A percentile compares a stretch with the other conserved stretches of the same genome.
Conservation (phyloP, 2,329 filamentous ascomycete genomes). For the Talaromyces sp. region DNA sequence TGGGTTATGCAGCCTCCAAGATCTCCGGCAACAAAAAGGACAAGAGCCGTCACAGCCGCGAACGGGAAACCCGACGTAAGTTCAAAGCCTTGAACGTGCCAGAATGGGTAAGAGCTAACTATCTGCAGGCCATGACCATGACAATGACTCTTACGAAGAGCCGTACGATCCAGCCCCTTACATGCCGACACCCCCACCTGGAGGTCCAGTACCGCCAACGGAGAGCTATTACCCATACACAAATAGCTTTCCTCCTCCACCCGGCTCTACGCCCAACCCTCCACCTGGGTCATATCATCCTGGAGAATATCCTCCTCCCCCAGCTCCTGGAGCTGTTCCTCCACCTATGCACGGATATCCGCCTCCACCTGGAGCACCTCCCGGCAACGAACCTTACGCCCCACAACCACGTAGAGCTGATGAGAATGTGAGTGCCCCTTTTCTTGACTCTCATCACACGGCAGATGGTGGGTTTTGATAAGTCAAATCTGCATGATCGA, state of each 20-base stretch:
- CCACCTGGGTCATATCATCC: constrained; percentile 23
- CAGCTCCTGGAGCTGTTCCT: constrained; percentile 39
- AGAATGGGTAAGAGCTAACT: constrained; percentile 18
- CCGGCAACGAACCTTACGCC: constrained; percentile 41
- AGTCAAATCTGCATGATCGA: constrained; percentile 16
- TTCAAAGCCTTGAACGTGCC: constrained; percentile 2
- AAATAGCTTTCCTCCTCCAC: constrained; percentile 47
- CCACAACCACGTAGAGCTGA: constrained; percentile 42
- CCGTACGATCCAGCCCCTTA: constrained; percentile 42
- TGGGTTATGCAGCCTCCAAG: constrained; percentile 58
- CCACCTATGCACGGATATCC: constrained; percentile 42
- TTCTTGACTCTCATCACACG: constrained; percentile 38
- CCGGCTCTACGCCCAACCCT: constrained; percentile 32
- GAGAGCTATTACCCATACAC: constrained; percentile 40
- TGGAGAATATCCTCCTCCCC: constrained; percentile 31
- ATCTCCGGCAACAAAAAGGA: constrained; percentile 58
- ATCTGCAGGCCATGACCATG: constrained; percentile 31
- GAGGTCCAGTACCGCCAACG: constrained; percentile 30
- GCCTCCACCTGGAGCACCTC: constrained; percentile 34
- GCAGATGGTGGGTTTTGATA: constrained; percentile 46
- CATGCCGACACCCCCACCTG: constrained; percentile 36
- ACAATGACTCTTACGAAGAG: constrained; percentile 43
- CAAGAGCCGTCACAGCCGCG: constrained; percentile 32
- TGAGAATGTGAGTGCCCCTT: constrained; percentile 53
- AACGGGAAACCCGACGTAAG: constrained; percentile 54